Conservation (phyloP, 2,329 filamentous ascomycete genomes). For the Ophiostoma ulmi region DNA sequence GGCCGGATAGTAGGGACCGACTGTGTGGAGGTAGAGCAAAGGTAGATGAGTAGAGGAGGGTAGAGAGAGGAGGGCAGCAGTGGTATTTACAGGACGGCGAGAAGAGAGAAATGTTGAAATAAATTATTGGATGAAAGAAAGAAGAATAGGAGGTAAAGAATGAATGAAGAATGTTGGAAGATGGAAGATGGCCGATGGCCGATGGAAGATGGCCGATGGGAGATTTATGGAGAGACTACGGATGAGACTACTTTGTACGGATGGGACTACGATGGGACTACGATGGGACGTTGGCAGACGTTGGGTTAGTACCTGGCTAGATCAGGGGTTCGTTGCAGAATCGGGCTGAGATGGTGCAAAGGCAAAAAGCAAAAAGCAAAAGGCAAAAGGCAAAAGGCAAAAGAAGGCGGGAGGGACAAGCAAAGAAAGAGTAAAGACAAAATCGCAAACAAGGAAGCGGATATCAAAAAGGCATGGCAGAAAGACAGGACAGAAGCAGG, state of each 20-base stretch:
- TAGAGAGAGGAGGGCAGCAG: neutral
- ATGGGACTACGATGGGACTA: neutral
- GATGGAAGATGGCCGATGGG: neutral
- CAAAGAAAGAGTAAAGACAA: neutral
- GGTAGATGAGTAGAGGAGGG: no score
- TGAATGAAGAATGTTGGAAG: neutral
- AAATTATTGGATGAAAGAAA: neutral
- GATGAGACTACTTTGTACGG: no score
- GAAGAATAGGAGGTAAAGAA: neutral
- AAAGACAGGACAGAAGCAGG: neutral
- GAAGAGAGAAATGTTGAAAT: neutral
- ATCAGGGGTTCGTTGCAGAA: conserved; percentile 8
- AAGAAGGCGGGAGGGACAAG: neutral
- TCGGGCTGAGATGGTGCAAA: neutral
- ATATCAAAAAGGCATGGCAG: neutral
- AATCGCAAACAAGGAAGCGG: neutral
- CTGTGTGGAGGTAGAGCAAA: neutral
- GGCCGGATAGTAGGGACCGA: neutral
- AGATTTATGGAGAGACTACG: neutral
- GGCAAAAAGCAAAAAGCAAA: neutral
- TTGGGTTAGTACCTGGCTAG: neutral
- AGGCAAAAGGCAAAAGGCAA: neutral
- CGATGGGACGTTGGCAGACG: neutral
- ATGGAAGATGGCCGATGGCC: neutral
- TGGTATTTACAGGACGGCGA: neutral